Conservation (phyloP, 768 basidiomycete species). For the Pleurotus citrinopileatus region DNA sequence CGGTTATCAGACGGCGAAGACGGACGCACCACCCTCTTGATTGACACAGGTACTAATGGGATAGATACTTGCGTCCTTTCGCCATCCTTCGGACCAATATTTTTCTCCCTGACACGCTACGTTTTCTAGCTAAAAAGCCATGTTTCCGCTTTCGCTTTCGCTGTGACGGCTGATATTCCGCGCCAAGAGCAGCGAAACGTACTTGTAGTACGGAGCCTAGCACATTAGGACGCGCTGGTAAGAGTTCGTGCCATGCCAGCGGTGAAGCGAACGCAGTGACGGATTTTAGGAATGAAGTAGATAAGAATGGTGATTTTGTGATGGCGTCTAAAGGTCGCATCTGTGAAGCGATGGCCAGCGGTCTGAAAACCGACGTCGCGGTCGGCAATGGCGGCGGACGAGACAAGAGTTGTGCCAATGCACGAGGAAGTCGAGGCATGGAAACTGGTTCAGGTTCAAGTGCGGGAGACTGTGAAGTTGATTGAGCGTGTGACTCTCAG, state of each 20-base stretch:
- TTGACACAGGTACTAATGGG: slow-evolving; percentile 53
- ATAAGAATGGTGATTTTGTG: slow-evolving; percentile 15
- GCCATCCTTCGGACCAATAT: slow-evolving; percentile 65
- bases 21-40: not conserved
- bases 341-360: not conserved
- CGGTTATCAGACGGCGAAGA: no score
- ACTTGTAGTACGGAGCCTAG: slow-evolving; percentile 45
- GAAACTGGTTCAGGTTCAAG: not conserved
- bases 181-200: slow-evolving; percentile 69
- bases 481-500: slow-evolving; percentile 18
- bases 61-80: slow-evolving; percentile 78
- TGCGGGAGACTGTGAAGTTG: not conserved
- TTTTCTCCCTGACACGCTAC: slow-evolving; percentile 65
- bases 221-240: slow-evolving; percentile 27
- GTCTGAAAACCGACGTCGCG: not conserved
- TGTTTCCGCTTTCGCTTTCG: slow-evolving; percentile 90
- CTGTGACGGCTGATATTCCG: slow-evolving; percentile 97
- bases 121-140: slow-evolving; percentile 82
- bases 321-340: slow-evolving; percentile 10
- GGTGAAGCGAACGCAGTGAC: slow-evolving; percentile 21
- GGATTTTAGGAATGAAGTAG: slow-evolving; percentile 19
- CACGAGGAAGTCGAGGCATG: slow-evolving; percentile 45
- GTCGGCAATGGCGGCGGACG: slow-evolving; percentile 29
- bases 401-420: slow-evolving; percentile 33
- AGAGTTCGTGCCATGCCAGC: not conserved